Evolutionary conservation across 2,329 filamentous ascomycete genomes (phyloP).

Genomic region (Ceratocystis destructans): DNA sequence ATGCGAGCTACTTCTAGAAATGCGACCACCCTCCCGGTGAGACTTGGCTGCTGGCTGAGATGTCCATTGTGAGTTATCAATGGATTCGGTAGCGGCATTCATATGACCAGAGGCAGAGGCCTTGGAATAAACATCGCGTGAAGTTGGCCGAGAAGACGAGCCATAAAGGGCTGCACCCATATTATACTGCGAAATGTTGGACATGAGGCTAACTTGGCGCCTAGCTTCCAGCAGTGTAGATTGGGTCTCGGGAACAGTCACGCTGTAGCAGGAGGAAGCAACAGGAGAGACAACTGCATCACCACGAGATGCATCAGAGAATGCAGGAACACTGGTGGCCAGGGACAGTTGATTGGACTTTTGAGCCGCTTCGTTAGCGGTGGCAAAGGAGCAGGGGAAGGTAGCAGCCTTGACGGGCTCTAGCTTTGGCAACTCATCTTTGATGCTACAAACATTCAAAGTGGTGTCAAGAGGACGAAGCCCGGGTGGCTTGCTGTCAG

Average conservation of each 20-base stretch:
- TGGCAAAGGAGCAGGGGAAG: background rate
- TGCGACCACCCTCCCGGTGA: slow-evolving; percentile 7
- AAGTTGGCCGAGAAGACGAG: slow-evolving; percentile 13
- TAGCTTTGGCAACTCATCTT: background rate
- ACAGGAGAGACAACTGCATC: slow-evolving; percentile 16
- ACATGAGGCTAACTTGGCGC: slow-evolving; percentile 19
- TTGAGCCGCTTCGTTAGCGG: background rate
- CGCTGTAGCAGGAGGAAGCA: slow-evolving; percentile 18
- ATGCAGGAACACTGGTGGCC: background rate
- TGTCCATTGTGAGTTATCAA: background rate
- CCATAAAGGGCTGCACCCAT: slow-evolving; percentile 13
- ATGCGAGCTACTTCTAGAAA: slow-evolving; percentile 18
- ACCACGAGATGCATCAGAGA: slow-evolving; percentile 4
- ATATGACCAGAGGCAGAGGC: background rate
- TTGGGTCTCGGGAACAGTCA: slow-evolving; percentile 18
- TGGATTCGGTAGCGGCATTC: background rate
- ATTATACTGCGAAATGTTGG: slow-evolving; percentile 19
- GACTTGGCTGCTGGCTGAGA: background rate
- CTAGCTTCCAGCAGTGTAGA: slow-evolving; percentile 15
- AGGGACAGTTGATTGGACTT: background rate
- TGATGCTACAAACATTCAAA: slow-evolving; percentile 11
- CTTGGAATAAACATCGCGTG: slow-evolving; percentile 12
- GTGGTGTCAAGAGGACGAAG: slow-evolving; percentile 11
- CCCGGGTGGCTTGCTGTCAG: slow-evolving; percentile 15
- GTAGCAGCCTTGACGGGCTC: slow-evolving; percentile 1